These are phyloP conservation scores for Silene noctiflora DNA, from an alignment of 179 eudicot species.

Conservation along the genomic window DNA sequence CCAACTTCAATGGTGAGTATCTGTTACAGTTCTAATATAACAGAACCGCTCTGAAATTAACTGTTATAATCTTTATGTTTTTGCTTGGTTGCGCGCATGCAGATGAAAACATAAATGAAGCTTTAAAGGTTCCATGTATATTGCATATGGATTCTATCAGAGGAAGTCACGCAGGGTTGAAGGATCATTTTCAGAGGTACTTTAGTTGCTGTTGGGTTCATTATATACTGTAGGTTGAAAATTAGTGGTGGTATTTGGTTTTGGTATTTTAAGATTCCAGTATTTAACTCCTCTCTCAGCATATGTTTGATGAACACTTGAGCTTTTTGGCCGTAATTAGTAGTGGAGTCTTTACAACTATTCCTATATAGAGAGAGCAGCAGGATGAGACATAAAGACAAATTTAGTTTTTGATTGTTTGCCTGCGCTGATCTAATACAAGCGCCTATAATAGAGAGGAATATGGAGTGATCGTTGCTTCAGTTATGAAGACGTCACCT, in stretches of 20 bases:
- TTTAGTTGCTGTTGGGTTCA: not conserved
- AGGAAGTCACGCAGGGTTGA: slow-evolving; percentile 75
- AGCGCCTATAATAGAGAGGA: too few relatives aligned
- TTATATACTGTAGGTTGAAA: not conserved
- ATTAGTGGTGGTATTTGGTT: not conserved
- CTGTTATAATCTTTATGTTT: not conserved
- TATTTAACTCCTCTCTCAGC: too few relatives aligned
- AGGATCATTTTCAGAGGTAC: slow-evolving; percentile 68
- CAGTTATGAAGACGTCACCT: too few relatives aligned
- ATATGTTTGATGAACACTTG: not conserved
- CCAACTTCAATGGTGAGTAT: slow-evolving; percentile 52
- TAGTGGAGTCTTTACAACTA: not conserved
- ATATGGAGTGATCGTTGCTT: too few relatives aligned
- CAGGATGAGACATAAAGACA: too few relatives aligned
- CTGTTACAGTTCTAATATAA: slow-evolving; percentile 6
- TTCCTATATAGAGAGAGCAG: too few relatives aligned
- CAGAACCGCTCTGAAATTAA: not conserved
- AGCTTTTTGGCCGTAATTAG: not conserved
- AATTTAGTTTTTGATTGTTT: too few relatives aligned
- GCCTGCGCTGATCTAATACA: too few relatives aligned
- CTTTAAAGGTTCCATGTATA: slow-evolving; percentile 70
- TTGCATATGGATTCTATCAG: slow-evolving; percentile 90
- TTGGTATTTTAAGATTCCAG: too few relatives aligned
- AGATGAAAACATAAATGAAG: slow-evolving; percentile 46
- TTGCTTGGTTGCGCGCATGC: slow-evolving; percentile 23